A percentile compares a stretch with the other conserved stretches of the same genome.
phyloP scores from a whole-genome alignment of 148 eudicot species.

The Mesembryanthemum crystallinum region DNA sequence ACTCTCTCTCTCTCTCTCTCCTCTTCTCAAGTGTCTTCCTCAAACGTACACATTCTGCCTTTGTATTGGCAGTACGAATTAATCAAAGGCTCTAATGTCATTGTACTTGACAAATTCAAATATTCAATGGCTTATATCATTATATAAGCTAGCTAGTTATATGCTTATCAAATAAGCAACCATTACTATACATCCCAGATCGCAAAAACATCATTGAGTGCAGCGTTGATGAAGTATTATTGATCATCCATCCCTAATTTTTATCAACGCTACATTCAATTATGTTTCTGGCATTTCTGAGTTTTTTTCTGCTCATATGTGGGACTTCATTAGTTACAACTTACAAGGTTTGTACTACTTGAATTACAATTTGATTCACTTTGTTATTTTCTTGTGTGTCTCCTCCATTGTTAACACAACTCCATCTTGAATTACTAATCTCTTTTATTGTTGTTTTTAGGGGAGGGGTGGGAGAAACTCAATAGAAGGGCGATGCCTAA shows the following conservation, averaged over 20 bases:
- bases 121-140: not conserved
- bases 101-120: not conserved
- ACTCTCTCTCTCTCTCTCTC: no score
- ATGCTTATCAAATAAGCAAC: not conserved
- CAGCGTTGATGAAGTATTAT: conserved; percentile 55
- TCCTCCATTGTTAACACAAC: no score
- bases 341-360: not conserved
- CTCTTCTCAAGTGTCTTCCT: no score
- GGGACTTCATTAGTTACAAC: no score
- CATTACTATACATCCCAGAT: not conserved
- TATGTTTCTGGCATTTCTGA: conserved; percentile 37
- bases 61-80: not conserved
- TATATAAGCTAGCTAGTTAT: not conserved
- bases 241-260: not conserved
- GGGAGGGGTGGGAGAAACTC: no score
- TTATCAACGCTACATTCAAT: conserved; percentile 54
- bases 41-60: no score
- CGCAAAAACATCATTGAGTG: conserved; percentile 60
- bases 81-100: not conserved
- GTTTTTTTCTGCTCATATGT: not conserved
- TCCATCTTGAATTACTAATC: no score
- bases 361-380: not conserved
- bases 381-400: no score
- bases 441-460: no score
- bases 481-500: no score